Conservation (phyloP, 176 grass and related monocot species). For the Cenchrus americanus region DNA sequence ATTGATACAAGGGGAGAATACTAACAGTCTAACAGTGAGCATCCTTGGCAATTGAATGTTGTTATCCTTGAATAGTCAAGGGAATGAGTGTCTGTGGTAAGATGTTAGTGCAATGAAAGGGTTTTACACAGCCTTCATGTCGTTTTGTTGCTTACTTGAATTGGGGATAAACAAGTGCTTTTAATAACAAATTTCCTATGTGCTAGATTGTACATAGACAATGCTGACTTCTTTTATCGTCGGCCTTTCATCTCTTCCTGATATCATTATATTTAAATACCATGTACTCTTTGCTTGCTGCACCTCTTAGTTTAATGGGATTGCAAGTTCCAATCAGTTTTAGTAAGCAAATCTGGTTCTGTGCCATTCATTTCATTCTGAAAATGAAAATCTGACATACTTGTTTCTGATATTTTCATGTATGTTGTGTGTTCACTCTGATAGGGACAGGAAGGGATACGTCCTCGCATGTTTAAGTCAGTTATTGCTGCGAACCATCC, state of each 20-base stretch:
- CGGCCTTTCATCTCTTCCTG: background rate
- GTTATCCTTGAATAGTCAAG: background rate
- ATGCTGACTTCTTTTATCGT: constrained; percentile 2
- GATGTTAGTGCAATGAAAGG: background rate
- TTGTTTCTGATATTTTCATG: constrained; percentile 19
- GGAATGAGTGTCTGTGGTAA: background rate
- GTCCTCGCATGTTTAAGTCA: constrained; percentile 94
- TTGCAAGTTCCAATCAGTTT: background rate
- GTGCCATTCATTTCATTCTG: too few species aligned
- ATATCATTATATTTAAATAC: constrained; percentile 1
- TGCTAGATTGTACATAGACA: constrained; percentile 14
- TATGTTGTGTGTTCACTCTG: constrained; percentile 15
- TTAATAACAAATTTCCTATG: background rate
- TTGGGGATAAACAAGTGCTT: background rate
- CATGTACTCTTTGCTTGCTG: background rate
- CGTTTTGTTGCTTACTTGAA: background rate
- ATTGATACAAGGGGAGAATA: too few species aligned
- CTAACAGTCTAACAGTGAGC: too few species aligned
- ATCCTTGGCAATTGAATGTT: background rate
- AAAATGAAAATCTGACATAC: background rate
- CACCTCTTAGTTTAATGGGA: constrained; percentile 3
- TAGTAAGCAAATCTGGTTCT: too few species aligned
- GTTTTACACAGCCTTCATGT: background rate
- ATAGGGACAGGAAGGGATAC: constrained; percentile 87
- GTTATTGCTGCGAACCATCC: constrained; percentile 89